Base-by-base conservation (phyloP, 2,329 filamentous ascomycete genomes). In the Penicillium sclerotigenum region DNA sequence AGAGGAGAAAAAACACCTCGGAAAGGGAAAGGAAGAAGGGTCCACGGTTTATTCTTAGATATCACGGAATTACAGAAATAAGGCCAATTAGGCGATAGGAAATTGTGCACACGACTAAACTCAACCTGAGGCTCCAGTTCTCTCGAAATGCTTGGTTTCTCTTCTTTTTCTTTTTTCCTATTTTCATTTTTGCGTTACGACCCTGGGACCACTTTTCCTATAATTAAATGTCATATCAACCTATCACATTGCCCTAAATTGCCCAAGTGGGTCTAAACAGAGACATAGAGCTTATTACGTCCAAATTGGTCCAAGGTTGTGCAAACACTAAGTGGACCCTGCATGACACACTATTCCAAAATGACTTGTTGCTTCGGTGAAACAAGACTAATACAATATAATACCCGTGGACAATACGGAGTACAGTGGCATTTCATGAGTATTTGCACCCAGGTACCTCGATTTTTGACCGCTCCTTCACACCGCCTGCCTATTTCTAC, bases 71-170 rank as follows among this genome's bases (percentile, higher is more conserved):
- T 26, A 48, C 14, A 33, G 36, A 53, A 53, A 53, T 16, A 26
- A 54, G 46, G 20, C 52, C 37, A 50, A 42, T 54, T 41, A 54
- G 45, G 52, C 45, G 45, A 53, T 47, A 5, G 52, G 52, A 42
- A 49, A 54, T 36, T 42, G 52, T 34, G 45, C 45, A 54, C 51
- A 43, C 51, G 51, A 54, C 46, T 42, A 10, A 5, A 5, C 22
- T 28, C 20, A 14, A 28, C 34, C 34, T 37, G 48, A 40, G 42
- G 51, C 52, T 40, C 36, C 45, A 14, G 28, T 11, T 29, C 31
- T 22, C 20, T 24, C 24, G 29, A 24, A 34, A 50, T 42, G 52
- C 52, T 54, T 54, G 8, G 14, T 47, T 52, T 43, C 49, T 37
- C 13, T 47, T 29, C 20, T 29, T 13, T 24, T 34, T 10, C 8